Evolutionary conservation across 176 grass and related monocot species (phyloP).

Genomic region (Aegilops sharonensis): DNA sequence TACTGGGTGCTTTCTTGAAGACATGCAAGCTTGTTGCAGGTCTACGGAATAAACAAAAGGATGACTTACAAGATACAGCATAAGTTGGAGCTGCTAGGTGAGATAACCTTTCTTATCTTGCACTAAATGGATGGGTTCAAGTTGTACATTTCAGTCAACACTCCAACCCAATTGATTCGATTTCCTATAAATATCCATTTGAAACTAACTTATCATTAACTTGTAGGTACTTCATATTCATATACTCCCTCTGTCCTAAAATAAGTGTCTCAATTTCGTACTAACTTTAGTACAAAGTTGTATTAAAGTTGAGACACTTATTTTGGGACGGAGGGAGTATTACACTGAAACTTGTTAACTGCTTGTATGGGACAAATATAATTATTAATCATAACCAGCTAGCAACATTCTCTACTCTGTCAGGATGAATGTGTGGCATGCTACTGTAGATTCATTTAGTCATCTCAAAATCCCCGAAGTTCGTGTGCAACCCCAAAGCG

Average conservation of each 20-base stretch:
- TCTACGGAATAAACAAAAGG: slow-evolving; percentile 53
- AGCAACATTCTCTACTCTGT: not conserved
- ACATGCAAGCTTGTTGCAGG: slow-evolving; percentile 71
- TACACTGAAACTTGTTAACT: not conserved
- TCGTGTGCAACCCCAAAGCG: no score
- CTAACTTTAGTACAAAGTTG: no score
- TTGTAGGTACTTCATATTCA: not conserved
- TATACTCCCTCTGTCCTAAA: no score
- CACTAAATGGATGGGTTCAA: slow-evolving; percentile 5
- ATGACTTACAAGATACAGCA: slow-evolving; percentile 23
- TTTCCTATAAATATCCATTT: slow-evolving; percentile 12
- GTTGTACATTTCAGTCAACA: not conserved
- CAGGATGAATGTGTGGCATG: slow-evolving; percentile 14
- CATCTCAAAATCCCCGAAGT: not conserved
- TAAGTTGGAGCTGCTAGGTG: slow-evolving; percentile 29
- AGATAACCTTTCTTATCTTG: slow-evolving; percentile 24
- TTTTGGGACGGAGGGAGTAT: not conserved
- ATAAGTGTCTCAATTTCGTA: not conserved
- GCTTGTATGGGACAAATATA: not conserved
- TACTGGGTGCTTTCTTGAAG: slow-evolving; percentile 76
- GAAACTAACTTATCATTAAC: not conserved
- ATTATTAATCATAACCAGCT: slow-evolving; percentile 10
- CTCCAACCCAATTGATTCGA: not conserved
- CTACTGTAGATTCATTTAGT: slow-evolving; percentile 1
- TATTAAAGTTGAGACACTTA: no score